Conservation (phyloP, 768 basidiomycete species). For the Leucocoprinus birnbaumii region DNA sequence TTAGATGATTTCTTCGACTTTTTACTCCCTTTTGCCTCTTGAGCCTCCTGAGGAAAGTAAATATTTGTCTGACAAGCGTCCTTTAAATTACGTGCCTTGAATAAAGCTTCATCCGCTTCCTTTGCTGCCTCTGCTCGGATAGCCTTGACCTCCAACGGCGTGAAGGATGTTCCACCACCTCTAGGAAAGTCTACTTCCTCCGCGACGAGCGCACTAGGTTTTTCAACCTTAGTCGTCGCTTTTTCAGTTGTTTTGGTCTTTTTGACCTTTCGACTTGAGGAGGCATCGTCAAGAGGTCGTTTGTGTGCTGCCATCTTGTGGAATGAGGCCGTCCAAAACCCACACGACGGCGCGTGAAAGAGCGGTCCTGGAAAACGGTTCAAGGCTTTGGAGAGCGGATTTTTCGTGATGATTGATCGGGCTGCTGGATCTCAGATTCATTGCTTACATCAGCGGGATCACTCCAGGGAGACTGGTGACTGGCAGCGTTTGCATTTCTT, state of each 20-base stretch:
- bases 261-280: conserved; percentile 50
- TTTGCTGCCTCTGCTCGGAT: conserved; percentile 80
- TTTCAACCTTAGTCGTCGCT: conserved; percentile 16
- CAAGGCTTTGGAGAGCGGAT: conserved; percentile 14
- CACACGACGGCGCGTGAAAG: not conserved
- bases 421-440: conserved; percentile 20
- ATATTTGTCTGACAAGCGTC: not conserved
- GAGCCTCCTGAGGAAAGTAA: conserved; percentile 11
- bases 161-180: conserved; percentile 88
- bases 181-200: conserved; percentile 94
- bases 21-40: conserved; percentile 39
- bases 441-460: conserved; percentile 9
- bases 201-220: conserved; percentile 24
- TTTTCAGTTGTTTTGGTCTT: conserved; percentile 48
- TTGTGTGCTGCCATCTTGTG: conserved; percentile 54
- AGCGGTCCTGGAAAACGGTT: not conserved
- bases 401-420: conserved; percentile 23
- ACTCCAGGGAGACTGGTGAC: not conserved
- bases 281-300: conserved; percentile 55
- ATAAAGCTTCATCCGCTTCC: conserved; percentile 82
- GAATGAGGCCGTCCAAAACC: too few relatives aligned
- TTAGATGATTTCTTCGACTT: conserved; percentile 50
- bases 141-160: conserved; percentile 85
- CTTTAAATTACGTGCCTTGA: conserved; percentile 45
- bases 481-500: too few relatives aligned